Evolutionary conservation across 2,329 filamentous ascomycete species (phyloP).

Genomic region (Ophiostoma sp.): DNA sequence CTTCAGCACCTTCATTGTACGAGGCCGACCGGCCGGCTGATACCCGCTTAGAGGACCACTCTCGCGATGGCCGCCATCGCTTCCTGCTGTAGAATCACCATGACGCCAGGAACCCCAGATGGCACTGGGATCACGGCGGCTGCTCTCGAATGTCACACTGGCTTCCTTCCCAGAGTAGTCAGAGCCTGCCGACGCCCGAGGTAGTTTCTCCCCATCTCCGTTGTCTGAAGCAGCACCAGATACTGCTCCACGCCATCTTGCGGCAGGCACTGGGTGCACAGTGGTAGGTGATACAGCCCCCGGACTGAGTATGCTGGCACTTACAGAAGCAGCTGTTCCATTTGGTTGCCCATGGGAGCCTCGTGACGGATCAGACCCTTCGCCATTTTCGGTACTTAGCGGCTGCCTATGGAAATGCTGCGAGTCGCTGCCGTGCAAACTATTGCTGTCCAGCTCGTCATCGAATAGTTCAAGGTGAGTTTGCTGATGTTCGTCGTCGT

Average conservation of each 20-base stretch:
- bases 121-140: slow-evolving; percentile 44
- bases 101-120: slow-evolving; percentile 71
- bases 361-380: background rate
- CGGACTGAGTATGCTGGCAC: slow-evolving; percentile 25
- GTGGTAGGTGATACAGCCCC: slow-evolving; percentile 37
- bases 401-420: background rate
- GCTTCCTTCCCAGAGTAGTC: slow-evolving; percentile 32
- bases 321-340: background rate
- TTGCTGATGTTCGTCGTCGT: slow-evolving; percentile 19
- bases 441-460: slow-evolving; percentile 17
- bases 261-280: slow-evolving; percentile 33
- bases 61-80: slow-evolving; percentile 51
- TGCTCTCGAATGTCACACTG: slow-evolving; percentile 24
- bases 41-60: slow-evolving; percentile 57
- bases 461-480: slow-evolving; percentile 11
- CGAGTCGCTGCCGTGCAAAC: background rate
- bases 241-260: slow-evolving; percentile 31
- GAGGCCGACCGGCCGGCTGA: slow-evolving; percentile 59
- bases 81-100: slow-evolving; percentile 42
- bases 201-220: slow-evolving; percentile 41
- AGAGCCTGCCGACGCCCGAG: slow-evolving; percentile 29
- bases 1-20: slow-evolving; percentile 87
- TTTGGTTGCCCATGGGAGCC: background rate
- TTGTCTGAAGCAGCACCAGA: slow-evolving; percentile 40
- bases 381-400: background rate